Base-by-base conservation (phyloP, 768 basidiomycete species). In the Boletus rubescentipes region DNA sequence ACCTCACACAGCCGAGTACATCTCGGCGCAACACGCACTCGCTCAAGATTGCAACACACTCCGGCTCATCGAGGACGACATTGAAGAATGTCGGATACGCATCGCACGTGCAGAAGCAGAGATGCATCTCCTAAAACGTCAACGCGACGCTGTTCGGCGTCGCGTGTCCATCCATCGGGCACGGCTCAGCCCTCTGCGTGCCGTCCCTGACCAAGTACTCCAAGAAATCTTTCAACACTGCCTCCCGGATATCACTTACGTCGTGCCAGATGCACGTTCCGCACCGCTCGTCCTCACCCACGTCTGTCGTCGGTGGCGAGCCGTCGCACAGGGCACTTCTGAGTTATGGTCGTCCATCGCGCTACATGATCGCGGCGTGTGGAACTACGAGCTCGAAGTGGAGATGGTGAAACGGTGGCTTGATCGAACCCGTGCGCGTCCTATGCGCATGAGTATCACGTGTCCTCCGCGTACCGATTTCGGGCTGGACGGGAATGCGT, bases 201-300 rank as follows among this genome's bases (percentile, higher is more conserved):
- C 46, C 7, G 43, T 72, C 38, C 72, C 72, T 37, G 61, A 68
- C 29, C 71, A 73, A 51, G 18, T 73, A 0, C 59, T 72, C 5
- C 67, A 71, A 50, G 66, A 70, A 30, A 68, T 73, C 26, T 71
- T 71, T 30, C 57, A 51, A 42, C 55, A 45, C 32, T 73, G 68
- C 26, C 30, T 70, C 2, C 70, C 60, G 0, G 58, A 65, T 18
- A 55, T 50, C 11, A 47, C 47, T 16, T 72, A 62, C 47, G n/a
- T 62, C 49, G 47, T 57, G 4, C 72, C 69, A 2, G 35, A 59
- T 21, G 43, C 49, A 7, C 54, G 31, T 44, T 51, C 58, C 7
- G 68, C 70, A 29, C 73, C 73, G 4, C 51, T 74, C 9, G 50
- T 73, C 36, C 67, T 74, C 36, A 63, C 68, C 1, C 72, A 63